These are phyloP conservation scores for Porodaedalea pini DNA, from an alignment of 1,284 basidiomycete species.

Conservation along the genomic window DNA sequence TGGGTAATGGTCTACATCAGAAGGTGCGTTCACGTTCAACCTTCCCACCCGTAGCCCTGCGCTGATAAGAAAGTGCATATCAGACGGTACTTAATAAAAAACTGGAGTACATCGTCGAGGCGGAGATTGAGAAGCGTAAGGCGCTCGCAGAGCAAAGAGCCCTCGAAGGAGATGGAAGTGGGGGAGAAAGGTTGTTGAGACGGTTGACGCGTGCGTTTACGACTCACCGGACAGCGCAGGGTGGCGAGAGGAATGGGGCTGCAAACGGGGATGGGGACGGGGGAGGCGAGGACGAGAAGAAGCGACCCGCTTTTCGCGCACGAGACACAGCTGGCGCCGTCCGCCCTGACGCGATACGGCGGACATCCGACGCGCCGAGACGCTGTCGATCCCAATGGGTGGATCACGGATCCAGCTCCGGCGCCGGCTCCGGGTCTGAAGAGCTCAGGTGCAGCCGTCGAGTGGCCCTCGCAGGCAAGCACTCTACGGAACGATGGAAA, in stretches of 20 bases:
- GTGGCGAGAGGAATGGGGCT: not conserved
- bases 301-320: not conserved
- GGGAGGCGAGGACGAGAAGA: conserved; percentile 5
- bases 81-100: conserved; percentile 75
- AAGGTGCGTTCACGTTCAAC: conserved; percentile 39
- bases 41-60: conserved; percentile 10
- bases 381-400: conserved; percentile 79
- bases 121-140: conserved; percentile 29
- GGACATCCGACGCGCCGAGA: conserved; percentile 74
- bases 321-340: conserved; percentile 35
- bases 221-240: not conserved
- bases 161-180: not conserved
- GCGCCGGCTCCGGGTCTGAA: not conserved
- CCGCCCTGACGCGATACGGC: conserved; percentile 80
- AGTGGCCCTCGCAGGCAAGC: not conserved
- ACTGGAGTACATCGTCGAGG: conserved; percentile 65
- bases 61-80: not conserved
- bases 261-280: not conserved
- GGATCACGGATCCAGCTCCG: conserved; percentile 45
- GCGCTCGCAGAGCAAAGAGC: not conserved
- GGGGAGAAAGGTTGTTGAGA: not conserved
- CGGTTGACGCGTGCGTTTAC: conserved; percentile 8
- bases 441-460: not conserved
- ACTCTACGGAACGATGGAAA: not conserved
- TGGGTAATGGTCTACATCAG: conserved; percentile 71